Base-by-base conservation (phyloP, 495 filamentous ascomycete species). In the Bryoglossum gracile region DNA sequence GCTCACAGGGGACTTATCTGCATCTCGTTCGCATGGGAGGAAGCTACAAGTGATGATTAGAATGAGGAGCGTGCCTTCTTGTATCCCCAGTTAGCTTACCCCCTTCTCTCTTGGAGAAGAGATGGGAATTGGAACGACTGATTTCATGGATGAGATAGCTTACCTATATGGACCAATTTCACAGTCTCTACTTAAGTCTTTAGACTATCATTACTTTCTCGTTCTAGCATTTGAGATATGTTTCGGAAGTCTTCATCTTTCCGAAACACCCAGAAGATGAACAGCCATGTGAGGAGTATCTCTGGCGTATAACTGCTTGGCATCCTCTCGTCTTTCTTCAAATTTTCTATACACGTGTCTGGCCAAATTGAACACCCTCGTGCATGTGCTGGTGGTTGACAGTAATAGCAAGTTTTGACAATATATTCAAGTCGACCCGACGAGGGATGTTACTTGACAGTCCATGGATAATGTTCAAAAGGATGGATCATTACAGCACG, bases 401-500 rank as follows among this genome's bases (percentile, higher is more conserved):
- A 21, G 77, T 55, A 13, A 70, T 59, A 17, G 70, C 68, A 43
- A 80, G 61, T 50, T 74, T 68, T 2, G 69, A 67, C 3, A 81
- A 66, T 30, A 68, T 66, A 11, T 74, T 68, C 3, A 78, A 51
- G 17, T 54, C 53, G 3, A 77, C 28, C 3, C 49, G 35, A 11
- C 50, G 46, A 0, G 75, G 73, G 14, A 81, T 57, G 11, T 64
- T 50, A n/a, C 64, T 46, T 16, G 62, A 64, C 8, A 66, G 65
- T 39, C 67, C 55, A 61, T 82, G 76, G 18, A 80, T 65, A 14
- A 71, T 63, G 19, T 71, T 65, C 48, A 82, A 54, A 5, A 79
- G 38, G 43, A 73, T 69, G n/a, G n/a, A n/a, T n/a, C n/a, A n/a
- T n/a, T n/a, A n/a, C n/a, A n/a, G n/a, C n/a, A n/a, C n/a, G n/a